Evolutionary conservation across 495 filamentous ascomycete genomes (phyloP).

Genomic region (Penicillium roqueforti): DNA sequence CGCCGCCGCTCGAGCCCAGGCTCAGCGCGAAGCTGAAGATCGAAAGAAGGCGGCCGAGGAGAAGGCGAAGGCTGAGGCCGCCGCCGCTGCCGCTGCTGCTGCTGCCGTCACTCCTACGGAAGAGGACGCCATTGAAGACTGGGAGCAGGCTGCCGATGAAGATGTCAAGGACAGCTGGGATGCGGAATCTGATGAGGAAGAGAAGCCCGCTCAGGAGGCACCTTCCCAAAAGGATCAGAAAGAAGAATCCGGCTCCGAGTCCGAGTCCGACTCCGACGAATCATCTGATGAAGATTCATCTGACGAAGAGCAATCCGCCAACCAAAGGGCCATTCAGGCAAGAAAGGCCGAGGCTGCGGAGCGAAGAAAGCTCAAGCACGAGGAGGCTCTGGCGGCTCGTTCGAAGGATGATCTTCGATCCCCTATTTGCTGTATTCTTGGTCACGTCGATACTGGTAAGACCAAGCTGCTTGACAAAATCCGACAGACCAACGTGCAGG

Average conservation of each 20-base stretch:
- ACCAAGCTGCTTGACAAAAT: conserved; percentile 99
- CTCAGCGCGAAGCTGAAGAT: conserved; percentile 61
- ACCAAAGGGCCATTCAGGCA: conserved; percentile 62
- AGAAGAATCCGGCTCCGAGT: conserved; percentile 26
- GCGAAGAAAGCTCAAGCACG: conserved; percentile 79
- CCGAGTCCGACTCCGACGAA: conserved; percentile 46
- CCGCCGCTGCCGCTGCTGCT: conserved; percentile 41
- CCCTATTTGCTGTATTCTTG: conserved; percentile 98
- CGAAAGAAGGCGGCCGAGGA: conserved; percentile 62
- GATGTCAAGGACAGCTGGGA: conserved; percentile 95
- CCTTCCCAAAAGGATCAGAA: conserved; percentile 22
- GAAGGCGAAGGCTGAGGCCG: conserved; percentile 57
- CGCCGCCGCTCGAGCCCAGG: conserved; percentile 56
- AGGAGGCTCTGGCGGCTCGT: conserved; percentile 85
- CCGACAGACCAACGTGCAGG: conserved; percentile 97
- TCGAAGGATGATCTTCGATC: conserved; percentile 94
- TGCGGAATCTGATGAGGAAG: conserved; percentile 71
- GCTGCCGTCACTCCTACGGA: conserved; percentile 52
- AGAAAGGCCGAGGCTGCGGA: conserved; percentile 90
- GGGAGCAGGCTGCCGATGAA: conserved; percentile 80
- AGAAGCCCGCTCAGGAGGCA: conserved; percentile 33
- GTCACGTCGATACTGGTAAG: conserved; percentile 99
- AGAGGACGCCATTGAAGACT: conserved; percentile 69
- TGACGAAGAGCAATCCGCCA: conserved; percentile 66
- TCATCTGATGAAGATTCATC: conserved; percentile 53